These are phyloP conservation scores for Mycena indigotica DNA, from an alignment of 768 basidiomycete genomes.

Conservation along the genomic window DNA sequence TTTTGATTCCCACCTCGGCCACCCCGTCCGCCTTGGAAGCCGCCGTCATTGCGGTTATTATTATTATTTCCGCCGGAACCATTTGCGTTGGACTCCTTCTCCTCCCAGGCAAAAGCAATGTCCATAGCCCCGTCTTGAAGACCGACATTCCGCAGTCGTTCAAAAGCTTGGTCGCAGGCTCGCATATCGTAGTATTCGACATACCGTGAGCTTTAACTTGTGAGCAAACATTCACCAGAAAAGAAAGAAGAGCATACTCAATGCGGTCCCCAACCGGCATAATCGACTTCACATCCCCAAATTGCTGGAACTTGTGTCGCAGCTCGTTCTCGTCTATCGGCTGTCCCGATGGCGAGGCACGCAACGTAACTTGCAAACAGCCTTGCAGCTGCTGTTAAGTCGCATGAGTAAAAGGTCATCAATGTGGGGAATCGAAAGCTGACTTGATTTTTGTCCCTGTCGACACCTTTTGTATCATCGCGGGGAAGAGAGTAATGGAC, in stretches of 20 bases:
- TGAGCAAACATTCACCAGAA: constrained; percentile 6
- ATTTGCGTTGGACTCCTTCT: constrained; percentile 45
- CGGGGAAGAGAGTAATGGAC: constrained; percentile 96
- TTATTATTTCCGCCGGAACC: constrained; percentile 41
- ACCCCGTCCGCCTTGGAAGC: constrained; percentile 37
- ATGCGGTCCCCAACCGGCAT: constrained; percentile 62
- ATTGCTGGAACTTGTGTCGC: constrained; percentile 81
- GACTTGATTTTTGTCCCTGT: constrained; percentile 85
- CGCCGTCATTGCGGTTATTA: constrained; percentile 43
- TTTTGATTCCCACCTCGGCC: constrained; percentile 45
- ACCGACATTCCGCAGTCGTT: constrained; percentile 76
- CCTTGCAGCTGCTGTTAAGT: constrained; percentile 72
- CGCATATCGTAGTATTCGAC: constrained; percentile 89
- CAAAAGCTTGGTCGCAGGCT: constrained; percentile 79
- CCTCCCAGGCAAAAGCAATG: constrained; percentile 85
- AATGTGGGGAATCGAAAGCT: constrained; percentile 16
- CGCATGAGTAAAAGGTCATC: not conserved
- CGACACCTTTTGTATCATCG: constrained; percentile 69
- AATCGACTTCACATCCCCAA: constrained; percentile 87
- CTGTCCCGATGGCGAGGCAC: constrained; percentile 68
- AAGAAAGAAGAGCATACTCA: constrained; percentile 46
- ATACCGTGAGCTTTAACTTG: constrained; percentile 67
- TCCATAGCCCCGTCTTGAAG: constrained; percentile 88
- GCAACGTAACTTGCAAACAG: constrained; percentile 75
- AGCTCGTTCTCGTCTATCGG: constrained; percentile 84